Conservation (phyloP, 495 filamentous ascomycete species). For the Talaromyces liani region DNA sequence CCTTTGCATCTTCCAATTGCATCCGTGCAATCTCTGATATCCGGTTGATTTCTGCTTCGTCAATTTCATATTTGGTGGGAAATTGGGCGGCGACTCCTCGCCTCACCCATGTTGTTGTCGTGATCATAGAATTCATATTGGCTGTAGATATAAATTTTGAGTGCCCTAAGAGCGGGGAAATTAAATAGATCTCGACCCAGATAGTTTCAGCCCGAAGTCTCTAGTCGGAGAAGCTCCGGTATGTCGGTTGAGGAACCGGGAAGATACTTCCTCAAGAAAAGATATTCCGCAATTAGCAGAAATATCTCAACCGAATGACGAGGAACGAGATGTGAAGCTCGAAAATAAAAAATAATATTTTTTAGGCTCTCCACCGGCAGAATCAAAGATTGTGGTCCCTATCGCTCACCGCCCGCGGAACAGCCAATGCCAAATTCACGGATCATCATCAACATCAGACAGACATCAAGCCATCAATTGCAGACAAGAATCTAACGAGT, state of each 20-base stretch:
- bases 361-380: conserved; percentile 3
- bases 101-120: conserved; percentile 87
- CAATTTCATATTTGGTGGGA: conserved; percentile 81
- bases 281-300: too few species aligned
- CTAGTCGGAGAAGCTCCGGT: not conserved
- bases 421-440: not conserved
- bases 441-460: not conserved
- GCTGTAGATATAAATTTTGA: not conserved
- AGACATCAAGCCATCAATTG: not conserved
- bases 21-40: conserved; percentile 85
- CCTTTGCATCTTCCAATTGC: conserved; percentile 86
- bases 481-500: not conserved
- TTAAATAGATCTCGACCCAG: not conserved
- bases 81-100: conserved; percentile 89
- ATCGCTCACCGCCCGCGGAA: conserved; percentile 1
- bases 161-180: conserved; percentile 9
- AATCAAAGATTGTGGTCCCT: not conserved
- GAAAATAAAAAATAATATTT: conserved; percentile 9
- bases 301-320: too few species aligned
- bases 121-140: conserved; percentile 79
- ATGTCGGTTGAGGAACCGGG: too few species aligned
- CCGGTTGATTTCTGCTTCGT: conserved; percentile 86
- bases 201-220: not conserved
- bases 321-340: not conserved
- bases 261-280: too few species aligned